phyloP scores from a whole-genome alignment of 2,329 filamentous ascomycete genomes.

The Scopulariopsis brevicaulis region DNA sequence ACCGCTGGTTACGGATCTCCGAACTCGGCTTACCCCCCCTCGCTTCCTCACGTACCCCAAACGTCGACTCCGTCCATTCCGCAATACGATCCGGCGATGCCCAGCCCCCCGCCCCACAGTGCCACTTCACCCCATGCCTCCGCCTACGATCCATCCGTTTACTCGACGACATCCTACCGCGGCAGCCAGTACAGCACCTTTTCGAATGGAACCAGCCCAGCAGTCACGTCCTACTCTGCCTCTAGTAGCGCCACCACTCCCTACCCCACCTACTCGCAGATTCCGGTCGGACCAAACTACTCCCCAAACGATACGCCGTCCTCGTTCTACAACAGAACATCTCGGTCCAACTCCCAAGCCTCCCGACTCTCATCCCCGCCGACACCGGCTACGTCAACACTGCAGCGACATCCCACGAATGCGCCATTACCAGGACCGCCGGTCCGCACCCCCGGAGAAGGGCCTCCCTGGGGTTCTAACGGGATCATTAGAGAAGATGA shows the following conservation, averaged over 20 bases:
- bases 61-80: conserved; percentile 7
- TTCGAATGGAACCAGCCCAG: conserved; percentile 25
- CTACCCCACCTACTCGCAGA: conserved; percentile 40
- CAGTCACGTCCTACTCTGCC: conserved; percentile 15
- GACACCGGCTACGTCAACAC: conserved; percentile 20
- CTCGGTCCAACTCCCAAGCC: conserved; percentile 36
- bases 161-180: conserved; percentile 11
- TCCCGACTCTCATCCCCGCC: conserved; percentile 35
- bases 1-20: conserved; percentile 9
- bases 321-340: conserved; percentile 29
- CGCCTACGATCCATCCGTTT: conserved; percentile 24
- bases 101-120: conserved; percentile 20
- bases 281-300: conserved; percentile 40
- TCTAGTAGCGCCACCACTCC: conserved; percentile 17
- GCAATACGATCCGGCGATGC: conserved; percentile 27
- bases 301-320: conserved; percentile 25
- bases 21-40: conserved; percentile 1
- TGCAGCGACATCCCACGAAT: conserved; percentile 47
- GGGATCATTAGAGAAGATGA: conserved; percentile 18
- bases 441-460: conserved; percentile 30
- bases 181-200: conserved; percentile 14
- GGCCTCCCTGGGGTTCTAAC: conserved; percentile 27
- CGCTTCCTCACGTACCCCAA: neutral
- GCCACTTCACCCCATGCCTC: conserved; percentile 15
- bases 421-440: conserved; percentile 46